phyloP scores from a whole-genome alignment of 1,284 basidiomycete genomes.

The Anthracocystis setariae region DNA sequence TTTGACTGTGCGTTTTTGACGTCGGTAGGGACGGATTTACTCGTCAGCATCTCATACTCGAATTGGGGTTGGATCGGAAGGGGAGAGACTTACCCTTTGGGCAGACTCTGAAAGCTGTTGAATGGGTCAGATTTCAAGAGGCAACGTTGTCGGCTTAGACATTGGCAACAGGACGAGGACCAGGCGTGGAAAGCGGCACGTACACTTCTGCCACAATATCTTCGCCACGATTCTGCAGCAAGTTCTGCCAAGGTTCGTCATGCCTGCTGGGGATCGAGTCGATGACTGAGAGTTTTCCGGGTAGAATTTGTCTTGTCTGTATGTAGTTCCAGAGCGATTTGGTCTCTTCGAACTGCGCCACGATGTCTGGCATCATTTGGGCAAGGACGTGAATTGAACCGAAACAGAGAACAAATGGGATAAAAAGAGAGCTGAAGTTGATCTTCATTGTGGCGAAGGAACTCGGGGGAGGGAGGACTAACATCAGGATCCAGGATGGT shows the following conservation, averaged over 20 bases:
- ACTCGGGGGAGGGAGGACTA: too few species aligned
- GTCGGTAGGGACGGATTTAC: too few species aligned
- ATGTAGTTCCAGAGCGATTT: not conserved
- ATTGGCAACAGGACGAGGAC: too few species aligned
- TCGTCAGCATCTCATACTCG: too few species aligned
- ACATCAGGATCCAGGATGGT: too few species aligned
- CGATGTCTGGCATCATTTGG: not conserved
- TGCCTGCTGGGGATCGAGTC: not conserved
- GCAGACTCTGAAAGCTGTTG: too few species aligned
- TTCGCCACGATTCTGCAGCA: not conserved
- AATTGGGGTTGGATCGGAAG: too few species aligned
- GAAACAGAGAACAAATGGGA: not conserved
- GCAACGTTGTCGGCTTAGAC: too few species aligned
- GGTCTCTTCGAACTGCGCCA: not conserved
- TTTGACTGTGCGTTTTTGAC: too few species aligned
- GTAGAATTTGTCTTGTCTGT: not conserved
- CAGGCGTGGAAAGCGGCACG: too few species aligned
- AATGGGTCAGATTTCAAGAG: too few species aligned
- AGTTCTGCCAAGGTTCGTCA: not conserved
- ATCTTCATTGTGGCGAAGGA: not conserved
- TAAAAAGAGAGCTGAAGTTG: not conserved
- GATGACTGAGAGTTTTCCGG: not conserved
- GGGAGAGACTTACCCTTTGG: too few species aligned
- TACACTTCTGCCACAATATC: not conserved
- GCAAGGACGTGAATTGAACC: not conserved